phyloP scores from a whole-genome alignment of 495 filamentous ascomycete species.

The Xylaria acuta region DNA sequence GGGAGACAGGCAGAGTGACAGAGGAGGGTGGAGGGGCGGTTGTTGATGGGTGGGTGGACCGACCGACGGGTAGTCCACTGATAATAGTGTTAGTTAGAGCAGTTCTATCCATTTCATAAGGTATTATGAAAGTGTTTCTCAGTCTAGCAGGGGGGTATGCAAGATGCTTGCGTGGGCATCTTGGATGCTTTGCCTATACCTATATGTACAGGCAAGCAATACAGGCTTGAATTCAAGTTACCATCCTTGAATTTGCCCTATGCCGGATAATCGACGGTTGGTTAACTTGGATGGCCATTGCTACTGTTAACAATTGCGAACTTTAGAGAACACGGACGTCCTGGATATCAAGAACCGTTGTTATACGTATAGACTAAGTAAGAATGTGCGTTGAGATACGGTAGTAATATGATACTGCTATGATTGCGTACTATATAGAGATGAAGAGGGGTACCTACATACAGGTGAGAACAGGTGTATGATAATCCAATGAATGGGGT shows the following conservation, averaged over 20 bases:
- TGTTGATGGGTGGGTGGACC: conserved; percentile 36
- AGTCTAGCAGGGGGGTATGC: conserved; percentile 13
- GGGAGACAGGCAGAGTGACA: conserved; percentile 22
- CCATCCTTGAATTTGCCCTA: neutral
- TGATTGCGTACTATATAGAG: neutral
- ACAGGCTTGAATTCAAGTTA: neutral
- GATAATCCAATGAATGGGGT: neutral
- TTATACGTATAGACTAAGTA: neutral
- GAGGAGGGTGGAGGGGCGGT: conserved; percentile 30
- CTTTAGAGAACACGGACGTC: neutral
- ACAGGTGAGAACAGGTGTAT: neutral
- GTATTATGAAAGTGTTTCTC: neutral
- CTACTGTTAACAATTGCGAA: neutral
- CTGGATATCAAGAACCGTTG: neutral
- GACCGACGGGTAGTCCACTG: conserved; percentile 27
- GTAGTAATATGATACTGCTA: neutral
- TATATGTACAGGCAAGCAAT: conserved; percentile 1
- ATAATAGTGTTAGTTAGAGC: conserved; percentile 17
- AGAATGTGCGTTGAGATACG: neutral
- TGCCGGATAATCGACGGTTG: neutral
- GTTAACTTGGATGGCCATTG: neutral
- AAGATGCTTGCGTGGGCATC: conserved; percentile 19
- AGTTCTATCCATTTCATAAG: neutral
- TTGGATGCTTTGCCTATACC: neutral
- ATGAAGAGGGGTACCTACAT: neutral